These are phyloP conservation scores for Paecilomyces niveus DNA, from an alignment of 2,329 filamentous ascomycete species.

Conservation along the genomic window DNA sequence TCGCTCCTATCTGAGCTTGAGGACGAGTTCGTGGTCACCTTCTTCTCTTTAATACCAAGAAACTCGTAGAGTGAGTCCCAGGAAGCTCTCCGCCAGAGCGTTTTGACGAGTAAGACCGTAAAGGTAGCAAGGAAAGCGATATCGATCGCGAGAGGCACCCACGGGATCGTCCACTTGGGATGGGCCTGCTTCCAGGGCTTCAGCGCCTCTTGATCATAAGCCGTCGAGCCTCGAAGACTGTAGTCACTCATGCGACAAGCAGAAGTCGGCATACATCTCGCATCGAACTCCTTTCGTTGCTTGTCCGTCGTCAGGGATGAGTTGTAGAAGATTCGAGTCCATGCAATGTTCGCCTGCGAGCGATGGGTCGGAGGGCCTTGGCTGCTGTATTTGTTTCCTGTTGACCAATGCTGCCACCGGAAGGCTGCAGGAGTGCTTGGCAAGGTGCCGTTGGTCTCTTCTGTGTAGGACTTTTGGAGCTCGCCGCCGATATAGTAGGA, in stretches of 20 bases:
- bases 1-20: neutral
- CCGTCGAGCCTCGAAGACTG: slow-evolving; percentile 24
- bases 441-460: slow-evolving; percentile 24
- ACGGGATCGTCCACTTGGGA: slow-evolving; percentile 6
- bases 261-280: slow-evolving; percentile 20
- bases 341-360: slow-evolving; percentile 38
- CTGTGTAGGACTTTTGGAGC: slow-evolving; percentile 25
- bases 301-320: slow-evolving; percentile 35
- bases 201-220: slow-evolving; percentile 16
- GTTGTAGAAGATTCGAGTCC: slow-evolving; percentile 45
- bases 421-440: slow-evolving; percentile 37
- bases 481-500: slow-evolving; percentile 37
- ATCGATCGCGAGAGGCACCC: neutral
- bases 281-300: slow-evolving; percentile 16
- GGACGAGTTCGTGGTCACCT: slow-evolving; percentile 1
- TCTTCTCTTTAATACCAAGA: slow-evolving; percentile 2
- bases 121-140: neutral
- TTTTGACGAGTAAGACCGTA: slow-evolving; percentile 5
- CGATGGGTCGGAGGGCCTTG: slow-evolving; percentile 36
- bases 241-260: slow-evolving; percentile 31
- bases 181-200: slow-evolving; percentile 22
- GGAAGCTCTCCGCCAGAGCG: slow-evolving; percentile 6
- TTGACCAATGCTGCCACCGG: slow-evolving; percentile 44
- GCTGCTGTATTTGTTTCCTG: slow-evolving; percentile 38
- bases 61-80: slow-evolving; percentile 5